Evolutionary conservation across 1,284 basidiomycete genomes (phyloP), one percentile per base, ranked within the genome.

Genomic region (Ustilago crameri): DNA sequence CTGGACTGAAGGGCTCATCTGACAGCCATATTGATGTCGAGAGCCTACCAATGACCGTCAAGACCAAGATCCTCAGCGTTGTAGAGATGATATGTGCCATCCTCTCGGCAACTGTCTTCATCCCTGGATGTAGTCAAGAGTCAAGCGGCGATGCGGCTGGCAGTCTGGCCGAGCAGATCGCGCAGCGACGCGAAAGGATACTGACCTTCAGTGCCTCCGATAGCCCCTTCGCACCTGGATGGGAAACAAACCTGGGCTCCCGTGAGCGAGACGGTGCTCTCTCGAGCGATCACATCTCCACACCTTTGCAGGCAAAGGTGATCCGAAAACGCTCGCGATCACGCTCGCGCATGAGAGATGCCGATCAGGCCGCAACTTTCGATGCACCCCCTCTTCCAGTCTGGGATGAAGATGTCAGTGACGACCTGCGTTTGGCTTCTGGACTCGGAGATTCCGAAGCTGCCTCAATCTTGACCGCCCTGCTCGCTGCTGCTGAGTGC

Each of bases 11-110:
- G 8, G 30, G 3, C 41, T 5, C 14, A 2, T 20, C 27, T n/a
- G 35, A 26, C 12, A 7, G 45, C 2, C 42, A 37, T 23, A 24
- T 54, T 26, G 56, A 69, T 22, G 42, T 64, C 22, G 70, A 73
- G n/a, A 52, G 49, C 23, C 48, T 72, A 9, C 65, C 70, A 7
- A 66, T 75, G 55, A 57, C 65, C 1, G 47, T 61, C 41, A 67
- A 68, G 41, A 58, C 61, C 27, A 68, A 68, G 51, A 50, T 76
- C 12, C 63, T 80, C 24, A 65, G 61, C 66, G 70, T 79, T 23
- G 40, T 65, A 51, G 79, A 79, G 51, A 74, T 78, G 63, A 60
- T 81, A 15, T 62, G 68, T 56, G 52, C 74, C 38, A 66, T 80
- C 18, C 64, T 81, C 1, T 65, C 76, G 3, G 57, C 54, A 1